A percentile compares a stretch with the other conserved stretches of the same genome.
Conservation (phyloP, 306 rosid species). For the Elaeagnus macrophylla region DNA sequence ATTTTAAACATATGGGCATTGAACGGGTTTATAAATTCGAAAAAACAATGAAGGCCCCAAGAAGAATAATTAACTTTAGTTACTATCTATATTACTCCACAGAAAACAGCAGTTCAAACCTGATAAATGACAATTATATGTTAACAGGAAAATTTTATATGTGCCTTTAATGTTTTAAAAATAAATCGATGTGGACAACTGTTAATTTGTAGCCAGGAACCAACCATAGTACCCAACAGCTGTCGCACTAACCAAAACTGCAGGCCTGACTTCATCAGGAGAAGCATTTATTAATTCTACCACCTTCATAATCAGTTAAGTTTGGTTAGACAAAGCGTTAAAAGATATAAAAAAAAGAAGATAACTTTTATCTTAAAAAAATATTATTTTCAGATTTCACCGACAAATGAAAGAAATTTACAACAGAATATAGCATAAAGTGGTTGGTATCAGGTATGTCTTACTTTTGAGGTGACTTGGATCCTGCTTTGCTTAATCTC, state of each 20-base stretch:
- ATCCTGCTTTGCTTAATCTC: constrained; percentile 92
- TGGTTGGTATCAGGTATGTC: constrained; percentile 6
- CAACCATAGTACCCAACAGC: constrained; percentile 95
- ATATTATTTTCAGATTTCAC: background rate
- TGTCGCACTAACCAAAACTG: constrained; percentile 84
- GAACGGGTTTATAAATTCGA: no score
- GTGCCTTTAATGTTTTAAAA: background rate
- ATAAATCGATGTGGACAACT: background rate
- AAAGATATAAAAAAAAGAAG: constrained; percentile 18
- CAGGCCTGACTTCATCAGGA: constrained; percentile 62
- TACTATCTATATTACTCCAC: no score
- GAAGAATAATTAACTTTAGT: no score
- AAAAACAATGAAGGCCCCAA: no score
- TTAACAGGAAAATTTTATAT: background rate
- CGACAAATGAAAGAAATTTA: constrained; percentile 1
- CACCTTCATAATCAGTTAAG: constrained; percentile 51
- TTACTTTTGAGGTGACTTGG: constrained; percentile 83
- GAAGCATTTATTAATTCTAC: constrained; percentile 68
- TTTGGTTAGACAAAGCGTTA: constrained; percentile 28
- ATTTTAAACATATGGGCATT: no score
- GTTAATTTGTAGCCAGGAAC: constrained; percentile 23
- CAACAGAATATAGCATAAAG: background rate
- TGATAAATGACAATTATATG: background rate
- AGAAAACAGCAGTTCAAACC: no score
- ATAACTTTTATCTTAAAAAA: no score